These are phyloP conservation scores for Cytospora leucostoma DNA, from an alignment of 2,329 filamentous ascomycete genomes.

Conservation along the genomic window DNA sequence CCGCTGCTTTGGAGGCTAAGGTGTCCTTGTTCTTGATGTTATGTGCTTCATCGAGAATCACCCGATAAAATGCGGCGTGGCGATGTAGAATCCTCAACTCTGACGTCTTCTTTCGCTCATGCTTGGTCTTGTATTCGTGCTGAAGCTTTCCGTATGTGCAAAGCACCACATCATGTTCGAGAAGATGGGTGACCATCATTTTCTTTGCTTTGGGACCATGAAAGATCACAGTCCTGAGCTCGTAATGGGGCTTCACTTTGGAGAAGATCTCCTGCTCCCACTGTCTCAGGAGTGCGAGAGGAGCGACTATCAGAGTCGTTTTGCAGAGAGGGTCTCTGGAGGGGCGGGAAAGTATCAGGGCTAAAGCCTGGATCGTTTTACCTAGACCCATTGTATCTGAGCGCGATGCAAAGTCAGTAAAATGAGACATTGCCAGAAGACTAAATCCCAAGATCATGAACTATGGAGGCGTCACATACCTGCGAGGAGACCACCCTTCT, in stretches of 20 bases:
- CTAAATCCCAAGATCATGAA: not conserved
- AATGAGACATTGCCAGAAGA: not conserved
- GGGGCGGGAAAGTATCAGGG: constrained; percentile 63
- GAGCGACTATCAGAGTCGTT: constrained; percentile 77
- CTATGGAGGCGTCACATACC: not conserved
- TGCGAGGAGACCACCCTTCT: constrained; percentile 22
- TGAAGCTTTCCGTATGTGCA: constrained; percentile 25
- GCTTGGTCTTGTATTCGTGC: constrained; percentile 14
- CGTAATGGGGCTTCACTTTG: constrained; percentile 34
- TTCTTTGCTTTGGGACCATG: constrained; percentile 31
- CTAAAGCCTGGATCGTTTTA: constrained; percentile 85
- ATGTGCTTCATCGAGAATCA: constrained; percentile 21
- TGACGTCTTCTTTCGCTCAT: not conserved
- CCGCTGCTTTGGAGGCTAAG: constrained; percentile 13
- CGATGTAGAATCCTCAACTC: constrained; percentile 7
- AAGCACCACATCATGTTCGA: constrained; percentile 18
- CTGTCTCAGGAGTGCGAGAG: constrained; percentile 88
- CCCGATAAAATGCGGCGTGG: constrained; percentile 1
- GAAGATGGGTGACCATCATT: not conserved
- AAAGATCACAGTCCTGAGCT: constrained; percentile 34
- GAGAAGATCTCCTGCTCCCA: constrained; percentile 77
- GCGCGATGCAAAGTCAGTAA: not conserved
- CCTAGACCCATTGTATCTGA: constrained; percentile 90
- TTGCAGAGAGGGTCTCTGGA: constrained; percentile 41
- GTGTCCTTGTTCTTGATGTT: constrained; percentile 18